Base-by-base conservation (phyloP, 192 early-diverging fungal species). In the Cladochytrium replicatum region DNA sequence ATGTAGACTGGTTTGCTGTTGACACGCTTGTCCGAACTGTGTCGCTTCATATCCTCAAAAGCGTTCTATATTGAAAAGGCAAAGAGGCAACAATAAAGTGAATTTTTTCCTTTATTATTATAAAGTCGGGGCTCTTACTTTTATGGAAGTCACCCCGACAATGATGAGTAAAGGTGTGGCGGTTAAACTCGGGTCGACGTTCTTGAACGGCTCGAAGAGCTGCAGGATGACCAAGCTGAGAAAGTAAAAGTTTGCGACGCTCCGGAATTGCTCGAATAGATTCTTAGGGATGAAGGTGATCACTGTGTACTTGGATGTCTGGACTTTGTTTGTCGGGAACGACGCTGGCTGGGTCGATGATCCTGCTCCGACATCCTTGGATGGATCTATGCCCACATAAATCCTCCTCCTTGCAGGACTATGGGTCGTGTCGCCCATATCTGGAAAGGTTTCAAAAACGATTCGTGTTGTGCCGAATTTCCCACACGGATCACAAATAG, bases 231-330 rank as follows among this genome's bases (percentile, higher is more conserved):
- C 86, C 24, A 96, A 51, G 26, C 49, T 46, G 32, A 93, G 61
- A 60, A 99, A 99, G 63, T 93, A 99, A 25, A 96, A 75, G 62
- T 99, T 99, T 39, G 95, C 96, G 4, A 94, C 75, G 30, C 81
- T 78, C 5, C 89, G 83, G 64, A 99, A 99, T 71, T 99, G 93
- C 76, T 97, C 93, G 61, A 88, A 86, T 48, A 99, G 59, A 52
- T 96, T 96, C 60, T 91, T 93, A 15, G 93, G 93, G 11, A 99
- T 61, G 66, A 97, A 99, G 0, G 85, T 84, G 7, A 89, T 41
- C 3, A 85, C 58, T 4, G 88, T 89, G 72, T 99, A 99, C 63
- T 97, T 99, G 17, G 83, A 75, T 0, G 93, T 97, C 29, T 75
- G 66, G 23, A 97, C 77, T 55, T 66, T 65, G 61, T 75, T 75